Evolutionary conservation across 2,329 filamentous ascomycete species (phyloP).

Genomic region (Colletotrichum brevisporum): DNA sequence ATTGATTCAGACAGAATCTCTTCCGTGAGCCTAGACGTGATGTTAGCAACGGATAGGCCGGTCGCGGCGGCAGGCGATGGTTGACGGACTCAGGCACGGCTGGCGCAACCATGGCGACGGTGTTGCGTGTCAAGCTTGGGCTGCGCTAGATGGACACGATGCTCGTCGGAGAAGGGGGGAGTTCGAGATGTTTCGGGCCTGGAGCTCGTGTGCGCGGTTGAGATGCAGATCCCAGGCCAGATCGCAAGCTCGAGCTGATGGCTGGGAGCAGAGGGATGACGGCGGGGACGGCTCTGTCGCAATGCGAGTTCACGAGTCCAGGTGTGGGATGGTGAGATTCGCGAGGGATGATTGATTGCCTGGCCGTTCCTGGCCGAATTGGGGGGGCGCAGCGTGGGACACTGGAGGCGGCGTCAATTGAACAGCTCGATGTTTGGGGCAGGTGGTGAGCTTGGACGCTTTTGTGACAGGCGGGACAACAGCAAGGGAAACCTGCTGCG

Average conservation of each 20-base stretch:
- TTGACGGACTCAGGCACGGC: slow-evolving; percentile 79
- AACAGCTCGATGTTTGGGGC: slow-evolving; percentile 19
- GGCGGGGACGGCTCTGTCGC: slow-evolving; percentile 19
- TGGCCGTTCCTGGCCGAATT: slow-evolving; percentile 18
- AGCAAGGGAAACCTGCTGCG: not conserved
- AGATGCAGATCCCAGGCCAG: not conserved
- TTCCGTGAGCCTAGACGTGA: slow-evolving; percentile 82
- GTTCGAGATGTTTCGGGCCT: not conserved
- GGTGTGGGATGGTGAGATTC: slow-evolving; percentile 32
- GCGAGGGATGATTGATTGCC: slow-evolving; percentile 31
- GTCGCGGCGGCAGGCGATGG: slow-evolving; percentile 8
- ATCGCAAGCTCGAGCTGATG: slow-evolving; percentile 21
- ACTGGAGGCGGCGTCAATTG: slow-evolving; percentile 19
- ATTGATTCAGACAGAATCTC: slow-evolving; percentile 92
- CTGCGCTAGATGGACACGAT: slow-evolving; percentile 7
- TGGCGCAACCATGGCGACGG: slow-evolving; percentile 76
- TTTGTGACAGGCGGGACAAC: slow-evolving; percentile 25
- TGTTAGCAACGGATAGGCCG: slow-evolving; percentile 41
- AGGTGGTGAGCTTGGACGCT: slow-evolving; percentile 37
- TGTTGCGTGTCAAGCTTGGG: slow-evolving; percentile 31
- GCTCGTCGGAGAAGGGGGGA: slow-evolving; percentile 16
- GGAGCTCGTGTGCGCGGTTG: slow-evolving; percentile 24
- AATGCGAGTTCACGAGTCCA: not conserved
- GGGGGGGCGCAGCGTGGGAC: slow-evolving; percentile 4
- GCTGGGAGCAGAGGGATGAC: slow-evolving; percentile 30